Evolutionary conservation across 2,329 filamentous ascomycete species (phyloP), one percentile per base, ranked within the genome.

Genomic region (Aspergillus transmontanensis): DNA sequence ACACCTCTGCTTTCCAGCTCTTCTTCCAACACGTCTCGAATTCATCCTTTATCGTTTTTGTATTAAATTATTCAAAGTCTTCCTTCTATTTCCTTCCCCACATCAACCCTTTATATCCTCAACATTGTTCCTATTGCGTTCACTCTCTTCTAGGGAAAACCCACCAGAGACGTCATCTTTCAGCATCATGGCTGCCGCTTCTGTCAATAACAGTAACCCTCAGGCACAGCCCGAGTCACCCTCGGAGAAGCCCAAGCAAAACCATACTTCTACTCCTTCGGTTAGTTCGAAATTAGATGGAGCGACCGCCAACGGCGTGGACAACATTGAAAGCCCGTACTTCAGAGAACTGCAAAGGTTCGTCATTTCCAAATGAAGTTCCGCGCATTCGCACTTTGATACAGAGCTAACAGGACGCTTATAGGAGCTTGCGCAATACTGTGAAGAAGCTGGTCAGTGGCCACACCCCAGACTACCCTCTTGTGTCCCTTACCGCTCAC

Each of bases 271-370:
- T 67, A 87, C 66, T 67, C 69, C 67, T 62, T 74, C 75, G 32
- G 71, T 68, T 58, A 67, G 67, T 45, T 72, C 74, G 50, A 72
- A 72, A 64, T 45, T 72, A 39, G 73, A 75, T 7, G 80, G 34
- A 11, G 55, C 32, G 30, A 55, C 55, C 26, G 28, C 82, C 64
- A 88, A 89, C 72, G 83, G 83, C 64, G 79, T 81, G 57, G 89
- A 92, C 62, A 87, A 87, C 64, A 83, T 82, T 66, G 94, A 97
- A 76, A 93, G 87, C 73, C 84, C 89, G 45, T 93, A 94, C 80
- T 86, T 97, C 75, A 93, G 89, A 76, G 94, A 98, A 77, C 85
- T 98, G 57, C 89, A 94, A 75, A 97, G 96, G 94, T 97, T 82
- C 76, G 89, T 76, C 39, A 36, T 46, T 26, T 48, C 12, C 6